Conservation (phyloP, 2,329 filamentous ascomycete genomes). For the Colletotrichum acutatum region DNA sequence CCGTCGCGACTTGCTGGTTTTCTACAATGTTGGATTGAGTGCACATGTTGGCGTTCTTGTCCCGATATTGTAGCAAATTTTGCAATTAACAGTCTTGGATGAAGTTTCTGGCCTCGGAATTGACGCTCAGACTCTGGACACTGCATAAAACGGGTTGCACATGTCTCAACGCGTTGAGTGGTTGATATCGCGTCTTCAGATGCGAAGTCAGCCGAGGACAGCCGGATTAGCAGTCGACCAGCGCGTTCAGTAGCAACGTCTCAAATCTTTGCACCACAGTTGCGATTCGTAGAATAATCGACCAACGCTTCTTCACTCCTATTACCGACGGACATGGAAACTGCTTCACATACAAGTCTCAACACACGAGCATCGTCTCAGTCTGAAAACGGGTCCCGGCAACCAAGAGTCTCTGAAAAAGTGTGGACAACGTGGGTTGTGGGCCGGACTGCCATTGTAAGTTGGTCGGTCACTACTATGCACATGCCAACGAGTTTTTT, state of each 20-base stretch:
- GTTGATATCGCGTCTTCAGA: slow-evolving; percentile 16
- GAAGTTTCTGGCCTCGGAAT: neutral
- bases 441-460: neutral
- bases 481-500: neutral
- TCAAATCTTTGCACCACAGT: neutral
- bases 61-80: neutral
- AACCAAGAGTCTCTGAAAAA: neutral
- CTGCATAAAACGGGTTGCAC: neutral
- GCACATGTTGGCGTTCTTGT: neutral
- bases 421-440: slow-evolving; percentile 6
- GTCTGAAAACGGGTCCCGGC: slow-evolving; percentile 30
- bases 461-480: neutral
- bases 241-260: neutral
- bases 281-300: neutral
- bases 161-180: slow-evolving; percentile 23
- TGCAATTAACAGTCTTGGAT: neutral
- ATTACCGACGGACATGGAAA: neutral
- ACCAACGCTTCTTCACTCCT: too few relatives aligned
- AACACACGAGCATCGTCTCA: slow-evolving; percentile 27
- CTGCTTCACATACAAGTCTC: neutral
- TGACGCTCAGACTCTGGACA: neutral
- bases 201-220: neutral
- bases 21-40: neutral
- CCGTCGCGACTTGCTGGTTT: neutral
- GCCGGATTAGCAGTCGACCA: neutral